Conservation (phyloP, 495 filamentous ascomycete genomes). For the Aspergillus olivimuriae region DNA sequence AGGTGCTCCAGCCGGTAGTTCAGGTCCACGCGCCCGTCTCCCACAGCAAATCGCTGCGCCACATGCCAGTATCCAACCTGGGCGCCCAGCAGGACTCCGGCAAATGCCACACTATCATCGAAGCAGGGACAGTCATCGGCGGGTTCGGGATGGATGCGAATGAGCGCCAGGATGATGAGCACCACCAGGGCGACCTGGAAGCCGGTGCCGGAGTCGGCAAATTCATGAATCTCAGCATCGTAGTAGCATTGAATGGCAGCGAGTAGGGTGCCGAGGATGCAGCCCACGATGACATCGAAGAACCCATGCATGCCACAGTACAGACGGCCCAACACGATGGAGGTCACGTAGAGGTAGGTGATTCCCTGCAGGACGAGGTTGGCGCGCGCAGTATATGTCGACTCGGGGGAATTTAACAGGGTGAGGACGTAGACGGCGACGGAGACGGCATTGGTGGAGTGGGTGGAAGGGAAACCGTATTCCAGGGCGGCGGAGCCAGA, state of each 20-base stretch:
- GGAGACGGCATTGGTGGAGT: constrained; percentile 94
- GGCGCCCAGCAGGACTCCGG: constrained; percentile 78
- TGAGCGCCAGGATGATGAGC: constrained; percentile 61
- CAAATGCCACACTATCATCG: constrained; percentile 92
- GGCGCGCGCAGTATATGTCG: constrained; percentile 41
- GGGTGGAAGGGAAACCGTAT: constrained; percentile 95
- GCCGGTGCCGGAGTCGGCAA: constrained; percentile 44
- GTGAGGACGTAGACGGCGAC: constrained; percentile 80
- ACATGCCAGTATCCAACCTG: constrained; percentile 79
- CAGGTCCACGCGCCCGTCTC: constrained; percentile 51
- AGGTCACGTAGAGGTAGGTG: constrained; percentile 78
- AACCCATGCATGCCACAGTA: constrained; percentile 99
- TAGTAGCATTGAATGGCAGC: constrained; percentile 66
- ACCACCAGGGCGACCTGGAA: constrained; percentile 53
- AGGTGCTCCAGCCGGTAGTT: constrained; percentile 58
- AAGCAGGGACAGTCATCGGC: constrained; percentile 97
- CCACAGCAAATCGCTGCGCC: constrained; percentile 49
- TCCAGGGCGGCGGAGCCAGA: constrained; percentile 90
- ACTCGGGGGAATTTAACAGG: constrained; percentile 51
- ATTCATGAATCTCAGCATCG: constrained; percentile 60
- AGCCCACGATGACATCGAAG: constrained; percentile 78
- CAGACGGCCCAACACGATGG: constrained; percentile 81
- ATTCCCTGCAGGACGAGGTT: constrained; percentile 56
- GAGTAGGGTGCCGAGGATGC: constrained; percentile 60
- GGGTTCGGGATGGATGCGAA: constrained; percentile 90